Conservation (phyloP, 2,329 filamentous ascomycete genomes). For the Coleophoma crateriformis region DNA sequence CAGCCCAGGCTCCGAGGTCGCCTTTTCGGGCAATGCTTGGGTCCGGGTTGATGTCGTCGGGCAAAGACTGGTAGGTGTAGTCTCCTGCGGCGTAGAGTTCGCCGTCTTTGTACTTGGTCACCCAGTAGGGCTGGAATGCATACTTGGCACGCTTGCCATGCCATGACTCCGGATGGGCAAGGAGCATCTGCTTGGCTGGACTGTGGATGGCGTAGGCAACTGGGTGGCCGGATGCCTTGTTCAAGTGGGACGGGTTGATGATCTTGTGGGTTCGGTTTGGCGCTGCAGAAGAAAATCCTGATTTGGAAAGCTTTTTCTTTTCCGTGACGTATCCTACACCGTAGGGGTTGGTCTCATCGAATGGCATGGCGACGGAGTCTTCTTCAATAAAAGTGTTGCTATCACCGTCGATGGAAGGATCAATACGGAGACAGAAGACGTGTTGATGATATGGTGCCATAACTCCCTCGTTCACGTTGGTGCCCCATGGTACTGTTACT, state of each 20-base stretch:
- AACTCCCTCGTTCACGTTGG: slow-evolving; percentile 54
- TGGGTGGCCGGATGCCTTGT: slow-evolving; percentile 78
- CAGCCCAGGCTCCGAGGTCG: slow-evolving; percentile 57
- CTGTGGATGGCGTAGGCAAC: slow-evolving; percentile 83
- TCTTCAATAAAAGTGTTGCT: slow-evolving; percentile 48
- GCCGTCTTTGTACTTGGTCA: slow-evolving; percentile 68
- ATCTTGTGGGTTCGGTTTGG: slow-evolving; percentile 78
- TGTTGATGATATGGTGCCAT: slow-evolving; percentile 56
- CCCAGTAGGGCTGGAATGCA: slow-evolving; percentile 78
- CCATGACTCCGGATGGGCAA: slow-evolving; percentile 73
- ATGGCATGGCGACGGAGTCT: slow-evolving; percentile 42
- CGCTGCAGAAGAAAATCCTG: slow-evolving; percentile 36
- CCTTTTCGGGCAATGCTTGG: slow-evolving; percentile 4
- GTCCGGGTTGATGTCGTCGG: neutral
- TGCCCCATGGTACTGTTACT: slow-evolving; percentile 47
- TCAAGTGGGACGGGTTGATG: slow-evolving; percentile 71
- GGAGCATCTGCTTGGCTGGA: slow-evolving; percentile 67
- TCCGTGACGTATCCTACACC: slow-evolving; percentile 44
- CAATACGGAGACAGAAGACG: slow-evolving; percentile 48
- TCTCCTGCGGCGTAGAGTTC: slow-evolving; percentile 27
- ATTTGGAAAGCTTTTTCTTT: slow-evolving; percentile 18
- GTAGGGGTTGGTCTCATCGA: slow-evolving; percentile 41
- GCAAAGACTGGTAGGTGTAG: slow-evolving; percentile 27
- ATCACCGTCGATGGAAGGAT: slow-evolving; percentile 50
- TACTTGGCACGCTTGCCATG: slow-evolving; percentile 91